Evolutionary conservation across 2,329 filamentous ascomycete species (phyloP).

Genomic region (Bretziella fagacearum): DNA sequence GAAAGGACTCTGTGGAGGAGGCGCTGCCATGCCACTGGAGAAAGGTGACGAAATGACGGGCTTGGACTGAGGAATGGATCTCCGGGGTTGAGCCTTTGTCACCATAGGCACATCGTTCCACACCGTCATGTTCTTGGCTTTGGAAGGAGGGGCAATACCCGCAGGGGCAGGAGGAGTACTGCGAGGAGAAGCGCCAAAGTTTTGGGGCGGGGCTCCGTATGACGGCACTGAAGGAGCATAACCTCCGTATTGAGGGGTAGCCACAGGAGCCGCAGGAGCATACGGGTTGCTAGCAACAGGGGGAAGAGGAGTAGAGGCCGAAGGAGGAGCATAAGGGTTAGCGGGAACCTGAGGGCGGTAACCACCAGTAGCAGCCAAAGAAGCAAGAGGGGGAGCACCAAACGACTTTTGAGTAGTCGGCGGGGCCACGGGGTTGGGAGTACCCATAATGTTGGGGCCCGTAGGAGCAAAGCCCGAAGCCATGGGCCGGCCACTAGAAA

Average conservation of each 20-base stretch:
- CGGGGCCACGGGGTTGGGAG: constrained; percentile 5
- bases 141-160: constrained; percentile 39
- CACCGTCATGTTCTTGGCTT: constrained; percentile 53
- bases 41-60: constrained; percentile 60
- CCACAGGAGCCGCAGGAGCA: constrained; percentile 8
- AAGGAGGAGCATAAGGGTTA: constrained; percentile 32
- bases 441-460: constrained; percentile 7
- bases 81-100: constrained; percentile 53
- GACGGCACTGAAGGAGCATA: constrained; percentile 21
- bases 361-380: constrained; percentile 18
- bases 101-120: constrained; percentile 96
- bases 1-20: constrained; percentile 43
- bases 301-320: constrained; percentile 22
- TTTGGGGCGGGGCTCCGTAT: constrained; percentile 19
- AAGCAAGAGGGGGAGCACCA: constrained; percentile 19
- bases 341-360: constrained; percentile 9
- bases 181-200: constrained; percentile 29
- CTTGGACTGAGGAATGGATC: constrained; percentile 47
- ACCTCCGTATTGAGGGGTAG: constrained; percentile 9
- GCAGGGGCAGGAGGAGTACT: constrained; percentile 43
- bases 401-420: constrained; percentile 7
- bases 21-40: constrained; percentile 40
- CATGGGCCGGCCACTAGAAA: not conserved
- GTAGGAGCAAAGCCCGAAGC: constrained; percentile 4
- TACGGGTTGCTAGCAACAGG: constrained; percentile 17